These are phyloP conservation scores for Ogataea nonfermentans DNA, from an alignment of 805 yeast genomes.

Conservation along the genomic window DNA sequence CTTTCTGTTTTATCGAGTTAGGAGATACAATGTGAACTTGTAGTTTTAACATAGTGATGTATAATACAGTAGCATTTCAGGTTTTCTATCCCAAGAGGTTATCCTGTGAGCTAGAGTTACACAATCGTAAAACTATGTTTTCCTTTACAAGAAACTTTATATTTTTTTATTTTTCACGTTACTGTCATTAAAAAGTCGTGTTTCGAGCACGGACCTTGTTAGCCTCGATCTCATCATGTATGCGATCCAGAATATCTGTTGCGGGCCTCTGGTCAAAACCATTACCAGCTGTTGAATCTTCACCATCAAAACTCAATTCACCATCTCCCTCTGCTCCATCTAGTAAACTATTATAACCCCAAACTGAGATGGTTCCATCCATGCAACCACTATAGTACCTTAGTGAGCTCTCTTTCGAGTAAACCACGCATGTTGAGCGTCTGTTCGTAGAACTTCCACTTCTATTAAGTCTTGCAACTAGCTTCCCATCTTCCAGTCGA, in stretches of 20 bases:
- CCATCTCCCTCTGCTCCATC: constrained; percentile 10
- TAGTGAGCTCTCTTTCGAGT: constrained; percentile 43
- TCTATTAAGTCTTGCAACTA: constrained; percentile 55
- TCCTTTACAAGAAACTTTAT: background rate
- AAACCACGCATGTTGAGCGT: constrained; percentile 52
- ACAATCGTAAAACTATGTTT: background rate
- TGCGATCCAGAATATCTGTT: constrained; percentile 25
- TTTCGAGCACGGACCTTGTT: constrained; percentile 7
- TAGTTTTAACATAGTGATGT: constrained; percentile 24
- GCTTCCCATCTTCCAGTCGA: constrained; percentile 58
- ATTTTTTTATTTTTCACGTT: constrained; percentile 5
- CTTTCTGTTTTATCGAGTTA: constrained; percentile 16
- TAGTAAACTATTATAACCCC: constrained; percentile 44
- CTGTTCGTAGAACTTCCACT: constrained; percentile 36
- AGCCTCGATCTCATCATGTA: constrained; percentile 33
- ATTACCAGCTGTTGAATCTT: background rate
- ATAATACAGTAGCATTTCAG: background rate
- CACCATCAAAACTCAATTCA: constrained; percentile 18
- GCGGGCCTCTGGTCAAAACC: background rate
- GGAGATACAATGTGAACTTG: constrained; percentile 31
- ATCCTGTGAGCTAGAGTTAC: too few relatives aligned
- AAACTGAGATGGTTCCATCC: constrained; percentile 62
- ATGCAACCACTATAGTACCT: constrained; percentile 59
- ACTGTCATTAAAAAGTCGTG: constrained; percentile 9
- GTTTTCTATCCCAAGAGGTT: background rate